Evolutionary conservation across 2,329 filamentous ascomycete species (phyloP).

Genomic region (Tolypocladium sp.): DNA sequence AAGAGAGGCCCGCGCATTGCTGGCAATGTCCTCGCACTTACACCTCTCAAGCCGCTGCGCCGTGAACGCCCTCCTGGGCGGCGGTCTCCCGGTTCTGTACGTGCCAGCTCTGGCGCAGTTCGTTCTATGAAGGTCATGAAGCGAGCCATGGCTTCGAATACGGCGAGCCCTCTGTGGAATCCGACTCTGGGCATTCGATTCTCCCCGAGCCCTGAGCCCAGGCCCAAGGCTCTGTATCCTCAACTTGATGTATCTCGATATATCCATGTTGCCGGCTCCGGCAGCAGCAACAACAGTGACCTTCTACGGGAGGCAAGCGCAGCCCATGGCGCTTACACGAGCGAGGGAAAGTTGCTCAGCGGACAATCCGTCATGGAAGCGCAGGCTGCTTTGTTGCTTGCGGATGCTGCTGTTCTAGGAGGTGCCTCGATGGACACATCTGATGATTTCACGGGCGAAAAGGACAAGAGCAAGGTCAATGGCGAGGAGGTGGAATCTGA

Average conservation of each 20-base stretch:
- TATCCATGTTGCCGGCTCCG: conserved; percentile 8
- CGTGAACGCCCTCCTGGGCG: neutral
- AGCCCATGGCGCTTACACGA: neutral
- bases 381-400: neutral
- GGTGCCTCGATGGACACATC: too few relatives aligned
- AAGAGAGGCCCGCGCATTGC: conserved; percentile 9
- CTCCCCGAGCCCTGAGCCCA: conserved; percentile 10
- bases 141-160: conserved; percentile 5
- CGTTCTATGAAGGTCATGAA: conserved; percentile 1
- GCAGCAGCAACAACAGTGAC: neutral
- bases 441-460: neutral
- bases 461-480: neutral
- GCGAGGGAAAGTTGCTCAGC: neutral
- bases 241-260: conserved; percentile 15
- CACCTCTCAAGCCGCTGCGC: neutral
- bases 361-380: neutral
- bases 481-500: neutral
- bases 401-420: neutral
- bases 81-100: neutral
- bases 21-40: conserved; percentile 15
- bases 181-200: conserved; percentile 21
- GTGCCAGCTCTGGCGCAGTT: neutral
- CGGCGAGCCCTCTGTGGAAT: conserved; percentile 16
- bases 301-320: neutral
- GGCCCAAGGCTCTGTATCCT: conserved; percentile 12